These are phyloP conservation scores for Telfairia occidentalis DNA, from an alignment of 331 rosid genomes.

Conservation along the genomic window DNA sequence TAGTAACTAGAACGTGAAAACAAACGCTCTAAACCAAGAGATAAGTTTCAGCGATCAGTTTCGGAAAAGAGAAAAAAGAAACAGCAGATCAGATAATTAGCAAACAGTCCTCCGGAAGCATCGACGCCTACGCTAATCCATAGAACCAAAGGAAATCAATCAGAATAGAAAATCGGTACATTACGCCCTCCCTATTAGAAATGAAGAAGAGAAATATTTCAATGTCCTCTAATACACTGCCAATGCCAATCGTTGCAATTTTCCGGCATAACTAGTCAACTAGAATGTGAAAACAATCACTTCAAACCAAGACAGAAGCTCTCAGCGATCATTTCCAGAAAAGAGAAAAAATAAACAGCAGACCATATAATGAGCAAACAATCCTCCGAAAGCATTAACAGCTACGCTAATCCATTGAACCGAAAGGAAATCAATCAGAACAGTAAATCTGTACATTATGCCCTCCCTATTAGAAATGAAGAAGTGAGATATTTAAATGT, in stretches of 20 bases:
- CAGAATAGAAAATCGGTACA: too few species aligned
- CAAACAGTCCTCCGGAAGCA: background rate
- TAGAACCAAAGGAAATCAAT: background rate
- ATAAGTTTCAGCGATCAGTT: background rate
- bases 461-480: too few species aligned
- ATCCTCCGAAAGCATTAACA: background rate
- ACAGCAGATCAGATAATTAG: background rate
- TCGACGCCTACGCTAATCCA: background rate
- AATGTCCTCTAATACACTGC: background rate
- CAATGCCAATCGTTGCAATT: background rate
- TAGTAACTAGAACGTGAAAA: background rate
- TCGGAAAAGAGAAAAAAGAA: background rate
- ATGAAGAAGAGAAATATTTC: background rate
- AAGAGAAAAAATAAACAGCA: background rate
- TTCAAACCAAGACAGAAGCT: background rate
- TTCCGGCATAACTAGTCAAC: background rate
- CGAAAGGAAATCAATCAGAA: background rate
- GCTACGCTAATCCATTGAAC: background rate
- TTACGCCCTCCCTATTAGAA: background rate
- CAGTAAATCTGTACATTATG: too few species aligned
- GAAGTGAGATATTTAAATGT: too few species aligned
- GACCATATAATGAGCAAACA: background rate
- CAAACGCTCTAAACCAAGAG: background rate
- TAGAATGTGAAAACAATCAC: background rate
- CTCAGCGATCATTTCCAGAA: background rate